These are phyloP conservation scores for Verticillium nonalfalfae DNA, from an alignment of 2,329 filamentous ascomycete species.

Conservation along the genomic window DNA sequence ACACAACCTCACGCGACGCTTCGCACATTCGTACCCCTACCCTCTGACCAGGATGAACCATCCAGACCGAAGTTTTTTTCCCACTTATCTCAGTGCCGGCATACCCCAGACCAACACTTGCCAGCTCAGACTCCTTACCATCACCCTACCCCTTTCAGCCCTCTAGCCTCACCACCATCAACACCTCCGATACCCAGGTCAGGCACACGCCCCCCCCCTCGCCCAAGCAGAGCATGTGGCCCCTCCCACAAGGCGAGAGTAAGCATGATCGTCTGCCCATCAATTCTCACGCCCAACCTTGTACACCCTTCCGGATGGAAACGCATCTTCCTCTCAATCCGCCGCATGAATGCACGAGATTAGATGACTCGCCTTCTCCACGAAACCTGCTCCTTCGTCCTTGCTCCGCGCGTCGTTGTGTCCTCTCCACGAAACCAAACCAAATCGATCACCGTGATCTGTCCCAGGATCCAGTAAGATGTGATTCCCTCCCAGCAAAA, in stretches of 20 bases:
- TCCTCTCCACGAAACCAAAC: not conserved
- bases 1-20: not conserved
- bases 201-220: not conserved
- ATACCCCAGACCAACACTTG: not conserved
- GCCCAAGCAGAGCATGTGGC: not conserved
- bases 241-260: constrained; percentile 7
- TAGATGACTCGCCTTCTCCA: not conserved
- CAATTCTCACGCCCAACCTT: not conserved
- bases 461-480: not conserved
- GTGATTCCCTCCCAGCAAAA: not conserved
- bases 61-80: not conserved
- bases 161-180: not conserved
- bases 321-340: not conserved
- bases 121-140: not conserved
- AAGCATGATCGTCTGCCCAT: constrained; percentile 8
- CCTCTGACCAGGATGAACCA: not conserved
- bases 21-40: not conserved
- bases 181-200: not conserved
- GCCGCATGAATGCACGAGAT: constrained; percentile 1
- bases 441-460: not conserved
- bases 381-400: not conserved
- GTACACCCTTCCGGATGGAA: not conserved
- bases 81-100: not conserved
- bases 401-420: not conserved
- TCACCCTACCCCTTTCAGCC: not conserved